phyloP scores from a whole-genome alignment of 1,139 yeast species.

The Diutina rugosa region DNA sequence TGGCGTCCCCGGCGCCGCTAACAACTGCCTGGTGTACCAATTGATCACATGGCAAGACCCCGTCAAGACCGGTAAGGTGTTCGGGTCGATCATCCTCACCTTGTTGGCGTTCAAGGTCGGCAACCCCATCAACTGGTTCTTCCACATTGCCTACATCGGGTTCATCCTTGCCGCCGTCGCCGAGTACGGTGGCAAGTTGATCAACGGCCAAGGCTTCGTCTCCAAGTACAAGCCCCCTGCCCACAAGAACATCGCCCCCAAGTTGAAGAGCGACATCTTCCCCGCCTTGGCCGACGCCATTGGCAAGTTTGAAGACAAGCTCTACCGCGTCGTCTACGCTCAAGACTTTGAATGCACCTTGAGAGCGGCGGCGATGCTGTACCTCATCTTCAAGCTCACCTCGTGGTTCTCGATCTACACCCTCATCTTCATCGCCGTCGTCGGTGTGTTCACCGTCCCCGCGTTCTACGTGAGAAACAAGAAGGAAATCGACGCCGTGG shows the following conservation, averaged over 20 bases:
- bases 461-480: constrained; percentile 62
- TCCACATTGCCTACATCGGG: constrained; percentile 47
- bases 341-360: constrained; percentile 57
- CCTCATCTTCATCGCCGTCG: constrained; percentile 41
- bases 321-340: constrained; percentile 52
- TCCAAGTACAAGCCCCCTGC: constrained; percentile 46
- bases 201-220: constrained; percentile 62
- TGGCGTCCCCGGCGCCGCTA: neutral
- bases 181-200: constrained; percentile 53
- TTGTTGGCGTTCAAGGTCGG: constrained; percentile 44
- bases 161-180: constrained; percentile 49
- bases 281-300: constrained; percentile 32
- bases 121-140: constrained; percentile 42
- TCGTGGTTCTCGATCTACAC: constrained; percentile 67
- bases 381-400: constrained; percentile 58
- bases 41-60: constrained; percentile 83
- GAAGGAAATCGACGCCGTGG: constrained; percentile 67
- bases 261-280: constrained; percentile 25
- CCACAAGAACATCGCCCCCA: constrained; percentile 22
- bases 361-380: constrained; percentile 57
- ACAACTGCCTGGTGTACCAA: neutral
- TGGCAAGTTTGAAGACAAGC: constrained; percentile 30
- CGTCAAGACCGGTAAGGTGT: constrained; percentile 59
- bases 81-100: constrained; percentile 49
- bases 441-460: constrained; percentile 66